Base-by-base conservation (phyloP, 768 basidiomycete species). In the Mrakia hoshinonis region DNA sequence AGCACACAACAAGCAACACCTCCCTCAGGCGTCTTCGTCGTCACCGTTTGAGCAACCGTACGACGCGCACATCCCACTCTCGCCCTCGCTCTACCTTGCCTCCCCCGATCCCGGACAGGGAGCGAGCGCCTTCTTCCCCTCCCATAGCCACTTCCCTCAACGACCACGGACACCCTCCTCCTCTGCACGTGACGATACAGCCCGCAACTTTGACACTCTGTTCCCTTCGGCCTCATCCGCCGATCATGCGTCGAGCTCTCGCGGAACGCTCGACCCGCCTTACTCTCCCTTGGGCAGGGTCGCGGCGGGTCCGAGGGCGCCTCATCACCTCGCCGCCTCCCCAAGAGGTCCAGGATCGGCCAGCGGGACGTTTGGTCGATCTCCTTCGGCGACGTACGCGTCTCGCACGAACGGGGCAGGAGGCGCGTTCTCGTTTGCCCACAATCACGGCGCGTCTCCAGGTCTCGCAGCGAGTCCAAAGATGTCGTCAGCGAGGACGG, bases 401-500 rank as follows among this genome's bases (percentile, higher is more conserved):
- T 61, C 58, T 1, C 67, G 54, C 4, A 26, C 54, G 15, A 39
- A 54, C 9, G 26, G 38, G 24, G 43, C 39, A 24, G 51, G 36
- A 24, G 38, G 36, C 2, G 49, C 52, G 18, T 55, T 58, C 67
- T 58, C 54, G 43, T 68, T 58, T 43, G 67, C 54, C 15, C 67
- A 68, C 24, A 55, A 55, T 24, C 43, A 58, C 26, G 55, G 52
- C 39, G 55, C 67, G 1, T 68, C 67, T 38, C 67, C 67, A 0
- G 55, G 55, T 43, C 22, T 68, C 54, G 55, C 51, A n/a, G 54
- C 67, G 24, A 39, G 38, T 24, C 67, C 67, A 9, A 60, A 68
- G 43, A 68, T 68, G 52, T 68, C 67, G 55, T 68, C 67, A 13
- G 54, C 67, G 13, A 38, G 67, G 13, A 68, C 67, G 15, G 55